phyloP scores from a whole-genome alignment of 1,139 yeast genomes.

The Kodamaea sp. region DNA sequence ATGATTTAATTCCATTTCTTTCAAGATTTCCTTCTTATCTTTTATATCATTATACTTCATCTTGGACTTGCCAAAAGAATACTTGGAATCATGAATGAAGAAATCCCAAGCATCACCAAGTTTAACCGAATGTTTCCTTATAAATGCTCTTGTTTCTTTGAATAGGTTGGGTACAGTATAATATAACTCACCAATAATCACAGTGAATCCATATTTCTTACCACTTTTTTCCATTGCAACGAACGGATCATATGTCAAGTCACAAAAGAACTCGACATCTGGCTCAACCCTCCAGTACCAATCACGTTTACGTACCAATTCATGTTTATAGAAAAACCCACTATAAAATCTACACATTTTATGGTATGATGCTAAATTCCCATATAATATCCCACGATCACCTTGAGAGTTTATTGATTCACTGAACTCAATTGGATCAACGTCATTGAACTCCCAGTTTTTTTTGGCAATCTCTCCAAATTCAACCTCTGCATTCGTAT shows the following conservation, averaged over 20 bases:
- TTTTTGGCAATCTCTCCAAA: slow-evolving; percentile 63
- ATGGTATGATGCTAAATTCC: slow-evolving; percentile 73
- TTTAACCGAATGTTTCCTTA: slow-evolving; percentile 40
- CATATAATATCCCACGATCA: slow-evolving; percentile 77
- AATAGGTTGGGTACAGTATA: slow-evolving; percentile 81
- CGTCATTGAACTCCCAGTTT: slow-evolving; percentile 61
- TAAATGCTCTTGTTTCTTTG: slow-evolving; percentile 63
- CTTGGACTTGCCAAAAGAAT: slow-evolving; percentile 21
- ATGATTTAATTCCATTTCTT: slow-evolving; percentile 27
- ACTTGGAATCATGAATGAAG: slow-evolving; percentile 38
- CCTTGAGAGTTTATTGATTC: slow-evolving; percentile 70
- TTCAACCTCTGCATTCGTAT: slow-evolving; percentile 56
- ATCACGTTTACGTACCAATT: slow-evolving; percentile 59
- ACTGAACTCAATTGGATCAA: slow-evolving; percentile 29
- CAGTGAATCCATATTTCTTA: slow-evolving; percentile 81
- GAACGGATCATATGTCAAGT: slow-evolving; percentile 87
- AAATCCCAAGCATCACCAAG: slow-evolving; percentile 59
- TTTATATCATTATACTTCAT: slow-evolving; percentile 21
- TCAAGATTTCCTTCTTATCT: slow-evolving; percentile 19
- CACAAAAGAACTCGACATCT: slow-evolving; percentile 83
- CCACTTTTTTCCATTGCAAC: slow-evolving; percentile 64
- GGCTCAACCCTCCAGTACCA: slow-evolving; percentile 98
- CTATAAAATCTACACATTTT: slow-evolving; percentile 72
- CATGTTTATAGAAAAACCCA: slow-evolving; percentile 75
- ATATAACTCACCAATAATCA: slow-evolving; percentile 67